Base-by-base conservation (phyloP, 352 stramenopile genomes). In the Globisporangium lucens region DNA sequence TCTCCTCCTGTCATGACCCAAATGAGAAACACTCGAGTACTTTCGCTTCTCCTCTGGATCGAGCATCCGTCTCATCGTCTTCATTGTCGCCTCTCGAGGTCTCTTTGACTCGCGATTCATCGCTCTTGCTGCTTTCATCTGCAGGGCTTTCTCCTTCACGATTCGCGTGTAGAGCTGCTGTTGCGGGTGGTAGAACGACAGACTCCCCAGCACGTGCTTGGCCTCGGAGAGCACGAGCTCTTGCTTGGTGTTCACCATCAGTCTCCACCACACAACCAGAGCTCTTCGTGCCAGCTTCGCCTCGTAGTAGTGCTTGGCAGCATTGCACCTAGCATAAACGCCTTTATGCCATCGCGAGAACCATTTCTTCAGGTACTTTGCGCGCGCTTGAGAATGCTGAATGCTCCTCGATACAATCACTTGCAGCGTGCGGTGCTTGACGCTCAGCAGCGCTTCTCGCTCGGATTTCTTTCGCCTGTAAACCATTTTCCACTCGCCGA, bases 231-330 rank as follows among this genome's bases (percentile, higher is more conserved):
- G 60, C 4, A 90, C 60, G 29, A 70, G 66, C 49, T 88, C 82
- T 67, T 90, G 82, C 61, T 88, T 90, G 1, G 49, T 49, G 52
- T 88, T 74, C 10, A 87, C 71, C 0, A 75, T 75, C 46, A 71
- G 52, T 15, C 74, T 79, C 82, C 82, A 86, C 79, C 79, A 88
- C 22, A 27, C 61, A 3, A 68, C 2, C 0, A 84, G 17, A 6
- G 63, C 22, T n/a, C 69, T 78, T 10, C 58, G 66, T 35, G 69
- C 49, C 22, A 84, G 22, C 46, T n/a, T 30, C 20, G 15, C 43
- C 27, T 33, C 33, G 65, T 65, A 80, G 55, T 77, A 61, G 4
- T 47, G 17, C 10, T 30, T 56, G 4, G 73, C 70, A n/a, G 47
- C 49, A n/a, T 66, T 35, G 17, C 8, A 43, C 2, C 30, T 47